Base-by-base conservation (phyloP, 108 stramenopile genomes). In the Conticribra weissflogii region DNA sequence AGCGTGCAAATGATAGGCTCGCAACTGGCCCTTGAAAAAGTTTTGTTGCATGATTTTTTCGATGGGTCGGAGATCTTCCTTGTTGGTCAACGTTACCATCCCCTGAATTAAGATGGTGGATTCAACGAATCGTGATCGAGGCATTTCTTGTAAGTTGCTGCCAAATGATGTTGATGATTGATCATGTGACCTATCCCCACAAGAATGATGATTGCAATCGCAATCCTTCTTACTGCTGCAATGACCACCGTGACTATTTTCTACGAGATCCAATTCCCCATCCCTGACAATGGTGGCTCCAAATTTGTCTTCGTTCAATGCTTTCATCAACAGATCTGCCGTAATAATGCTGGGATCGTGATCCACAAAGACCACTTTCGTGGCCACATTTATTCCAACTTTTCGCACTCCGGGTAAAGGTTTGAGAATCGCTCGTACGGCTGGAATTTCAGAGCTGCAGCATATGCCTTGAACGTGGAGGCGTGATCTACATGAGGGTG, bases 391-490 rank as follows among this genome's bases (percentile, higher is more conserved):
- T 30, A 96, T 81, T 46, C 85, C 73, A 16, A 92, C 55, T 50
- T 75, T 86, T 17, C 55, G 62, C 12, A 96, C 95, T 51, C 95
- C 90, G 14, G 53, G 23, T 21, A 96, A 56, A 27, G 83, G 79
- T 79, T 76, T 84, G 17, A 93, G 64, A 48, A 91, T 86, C 21
- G 66, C 74, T 34, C 76, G 74, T 9, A 93, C 64, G n/a, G 76
- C 68, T 1, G 92, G 90, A 19, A 88, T 52, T 81, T 96, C 95
- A 4, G 83, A 76, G 15, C 90, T 83, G 76, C 95, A 96, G 69
- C 95, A 96, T 22, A 93, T 89, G 23, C 88, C 89, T 36, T 81
- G 67, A 0, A 90, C 88, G 24, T 67, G 68, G 14, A 78, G 63
- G 19, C 77, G 63, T 28, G 69, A 59, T 45, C 77, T 47, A 60